Base-by-base conservation (phyloP, 257 asterid species). In the Ilex asprella region DNA sequence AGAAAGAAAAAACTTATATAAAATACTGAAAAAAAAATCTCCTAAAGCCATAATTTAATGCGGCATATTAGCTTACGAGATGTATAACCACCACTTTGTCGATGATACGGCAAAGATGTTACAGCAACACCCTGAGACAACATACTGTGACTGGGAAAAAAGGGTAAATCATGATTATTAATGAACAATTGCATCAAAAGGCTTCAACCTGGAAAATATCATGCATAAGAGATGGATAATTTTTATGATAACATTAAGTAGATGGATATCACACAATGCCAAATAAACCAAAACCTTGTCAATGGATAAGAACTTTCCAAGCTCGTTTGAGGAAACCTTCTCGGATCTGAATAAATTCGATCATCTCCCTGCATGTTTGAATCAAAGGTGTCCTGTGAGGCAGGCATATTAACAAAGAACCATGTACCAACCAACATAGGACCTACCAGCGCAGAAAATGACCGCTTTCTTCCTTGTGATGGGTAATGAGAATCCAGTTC, bases 381-480 rank as follows among this genome's bases (percentile, higher is more conserved):
- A 66, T 62, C 50, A 55, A 64, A 46, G 41, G 32, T 12, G 3
- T 2, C 13, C 8, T 10, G 14, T 2, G n/a, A 5, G 13, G 15
- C 13, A 46, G 13, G 14, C 52, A 46, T 46, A 46, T 46, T 10
- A 46, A 2, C n/a, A 46, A 46, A 11, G 1, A 11, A 46, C 3
- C 52, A 46, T 46, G 2, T 11, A 46, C 4, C 52, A 63, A 53
- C 56, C 52, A 7, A 66, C 39, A 39, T 0, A 52, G 30, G 16
- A 73, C 68, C 51, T 77, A 84, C 89, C 79, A 69, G 61, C 63
- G 66, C 67, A 35, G 85, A 73, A 68, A 73, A 70, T 41, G 83
- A 72, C 12, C 82, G 76, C 77, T 77, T 78, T 81, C 76, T 73
- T 70, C 83, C 83, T 67, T 67, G 67, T 47, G 47, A 27, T 11